Evolutionary conservation across 1,139 yeast species (phyloP).

Genomic region (Wickerhamomyces sp.): DNA sequence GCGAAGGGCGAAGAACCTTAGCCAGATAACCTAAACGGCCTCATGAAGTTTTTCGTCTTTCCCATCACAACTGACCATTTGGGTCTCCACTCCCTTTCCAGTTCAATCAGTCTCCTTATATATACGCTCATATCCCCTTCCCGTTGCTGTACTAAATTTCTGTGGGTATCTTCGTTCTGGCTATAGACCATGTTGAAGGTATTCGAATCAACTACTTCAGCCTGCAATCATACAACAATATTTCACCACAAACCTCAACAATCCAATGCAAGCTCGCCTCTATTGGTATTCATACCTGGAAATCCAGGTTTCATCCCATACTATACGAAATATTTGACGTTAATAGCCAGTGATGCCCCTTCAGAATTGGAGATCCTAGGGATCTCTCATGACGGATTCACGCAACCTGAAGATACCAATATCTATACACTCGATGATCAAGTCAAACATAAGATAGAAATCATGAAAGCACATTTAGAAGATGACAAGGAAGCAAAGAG

Average conservation of each 20-base stretch:
- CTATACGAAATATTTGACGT: constrained; percentile 45
- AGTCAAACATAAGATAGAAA: constrained; percentile 41
- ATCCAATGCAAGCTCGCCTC: constrained; percentile 20
- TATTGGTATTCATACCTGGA: constrained; percentile 58
- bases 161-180: not conserved
- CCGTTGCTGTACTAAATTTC: not conserved
- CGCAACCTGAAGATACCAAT: constrained; percentile 10
- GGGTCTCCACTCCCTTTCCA: too few relatives aligned
- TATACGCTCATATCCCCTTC: too few relatives aligned
- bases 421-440: constrained; percentile 44
- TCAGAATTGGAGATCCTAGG: constrained; percentile 47
- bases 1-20: too few relatives aligned
- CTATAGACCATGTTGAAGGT: not conserved
- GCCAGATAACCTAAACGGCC: too few relatives aligned
- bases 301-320: constrained; percentile 64
- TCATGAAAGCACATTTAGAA: constrained; percentile 30
- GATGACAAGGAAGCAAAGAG: constrained; percentile 18
- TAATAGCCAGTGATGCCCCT: constrained; percentile 31
- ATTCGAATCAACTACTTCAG: not conserved
- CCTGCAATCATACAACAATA: constrained; percentile 3
- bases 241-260: constrained; percentile 8
- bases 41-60: too few relatives aligned
- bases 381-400: constrained; percentile 41
- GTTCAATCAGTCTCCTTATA: too few relatives aligned
- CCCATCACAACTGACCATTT: too few relatives aligned